A percentile compares a stretch with the other conserved stretches of the same genome.
These are phyloP conservation scores for Picea glauca DNA, from an alignment of 75 land plant genomes.

Conservation along the genomic window DNA sequence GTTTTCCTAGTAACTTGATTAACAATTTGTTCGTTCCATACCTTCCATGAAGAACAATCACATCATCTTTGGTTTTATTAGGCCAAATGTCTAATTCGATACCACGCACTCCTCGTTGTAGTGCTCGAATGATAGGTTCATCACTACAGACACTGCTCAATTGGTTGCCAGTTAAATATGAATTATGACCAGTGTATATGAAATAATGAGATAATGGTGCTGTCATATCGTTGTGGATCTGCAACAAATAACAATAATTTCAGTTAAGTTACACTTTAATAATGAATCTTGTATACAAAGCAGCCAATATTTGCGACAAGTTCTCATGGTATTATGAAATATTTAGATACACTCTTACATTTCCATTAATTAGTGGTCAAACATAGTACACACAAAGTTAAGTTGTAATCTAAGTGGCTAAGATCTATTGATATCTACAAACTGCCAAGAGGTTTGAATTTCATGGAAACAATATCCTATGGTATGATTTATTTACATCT, in stretches of 20 bases:
- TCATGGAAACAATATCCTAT: too few relatives aligned
- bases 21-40: constrained; percentile 13
- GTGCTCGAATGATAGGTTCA: constrained; percentile 61
- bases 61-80: constrained; percentile 36
- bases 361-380: neutral
- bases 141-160: constrained; percentile 79
- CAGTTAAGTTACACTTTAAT: neutral
- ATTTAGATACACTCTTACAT: neutral
- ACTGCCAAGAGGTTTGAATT: too few relatives aligned
- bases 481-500: too few relatives aligned
- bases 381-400: neutral
- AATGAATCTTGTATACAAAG: neutral
- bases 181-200: constrained; percentile 88
- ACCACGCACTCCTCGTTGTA: constrained; percentile 71
- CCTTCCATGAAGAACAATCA: constrained; percentile 82
- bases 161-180: constrained; percentile 90
- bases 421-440: neutral
- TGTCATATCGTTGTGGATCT: constrained; percentile 91
- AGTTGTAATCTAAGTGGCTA: neutral
- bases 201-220: constrained; percentile 77
- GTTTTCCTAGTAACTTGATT: neutral
- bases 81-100: constrained; percentile 94
- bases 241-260: constrained; percentile 15
- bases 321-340: neutral
- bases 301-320: neutral